Evolutionary conservation across 1,139 yeast species (phyloP), one percentile per base, ranked within the genome.

Genomic region (Diutina siamensis): DNA sequence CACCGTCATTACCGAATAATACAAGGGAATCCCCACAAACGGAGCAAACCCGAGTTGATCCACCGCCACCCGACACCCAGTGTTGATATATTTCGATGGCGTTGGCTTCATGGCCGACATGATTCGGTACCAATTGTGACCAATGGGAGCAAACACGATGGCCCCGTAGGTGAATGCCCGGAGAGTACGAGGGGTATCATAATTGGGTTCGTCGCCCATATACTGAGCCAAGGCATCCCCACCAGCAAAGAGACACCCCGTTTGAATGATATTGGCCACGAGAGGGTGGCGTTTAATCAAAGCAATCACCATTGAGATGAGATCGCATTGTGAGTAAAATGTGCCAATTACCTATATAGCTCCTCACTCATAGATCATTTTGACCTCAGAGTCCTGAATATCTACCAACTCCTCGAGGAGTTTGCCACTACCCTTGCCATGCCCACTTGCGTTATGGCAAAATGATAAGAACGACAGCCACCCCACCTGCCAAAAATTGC

Each of bases 41-140:
- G 97, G 96, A 1, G 95, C 87, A 71, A 86, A 87, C 1, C 71
- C 51, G 31, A 78, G 57, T 58, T 88, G 97, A 61, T 88, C 97
- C 4, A 73, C 71, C 0, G 73, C 72, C 13, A 84, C 88, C 46
- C 85, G 62, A 2, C 71, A 55, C 0, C 68, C 32, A 0, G 76
- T 66, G 51, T 64, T 59, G 5, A 35, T 28, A n/a, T 10, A 25
- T 4, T 22, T 22, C 8, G 31, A 25, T 15, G 20, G 8, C 10
- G 44, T 10, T 4, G 35, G 35, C 9, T 53, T 52, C 13, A 65
- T 49, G 17, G 47, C 50, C 19, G 60, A 57, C 21, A 70, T 51
- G 8, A 61, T 45, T 48, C 59, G 61, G 53, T 67, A 69, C 74
- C 75, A 70, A 46, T 55, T 62, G 47, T 63, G 68, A 4, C 67